phyloP scores from a whole-genome alignment of 257 asterid species.

The Coffea canephora region DNA sequence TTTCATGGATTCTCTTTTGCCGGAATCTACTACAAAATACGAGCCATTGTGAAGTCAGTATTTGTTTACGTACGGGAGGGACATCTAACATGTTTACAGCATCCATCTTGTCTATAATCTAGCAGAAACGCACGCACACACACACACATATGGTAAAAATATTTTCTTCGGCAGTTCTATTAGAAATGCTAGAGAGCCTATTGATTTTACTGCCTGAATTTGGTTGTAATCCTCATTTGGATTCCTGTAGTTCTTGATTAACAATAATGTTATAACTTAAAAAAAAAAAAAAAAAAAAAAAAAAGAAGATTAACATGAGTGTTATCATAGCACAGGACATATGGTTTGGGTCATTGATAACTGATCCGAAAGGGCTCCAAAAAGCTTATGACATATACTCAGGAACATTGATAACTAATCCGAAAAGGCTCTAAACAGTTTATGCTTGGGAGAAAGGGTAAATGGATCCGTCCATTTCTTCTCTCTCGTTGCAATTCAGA shows the following conservation, averaged over 20 bases:
- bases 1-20: not conserved
- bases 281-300: too few relatives aligned
- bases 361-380: not conserved
- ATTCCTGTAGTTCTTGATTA: too few relatives aligned
- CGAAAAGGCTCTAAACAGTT: not conserved
- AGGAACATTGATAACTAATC: not conserved
- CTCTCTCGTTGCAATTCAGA: not conserved
- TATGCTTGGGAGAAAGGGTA: not conserved
- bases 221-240: too few relatives aligned
- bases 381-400: not conserved
- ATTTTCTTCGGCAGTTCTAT: not conserved
- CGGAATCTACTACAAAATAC: not conserved
- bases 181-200: not conserved
- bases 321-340: not conserved
- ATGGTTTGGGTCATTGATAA: not conserved
- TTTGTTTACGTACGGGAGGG: not conserved
- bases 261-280: too few relatives aligned
- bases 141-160: too few relatives aligned
- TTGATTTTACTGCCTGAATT: not conserved
- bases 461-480: not conserved
- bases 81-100: not conserved
- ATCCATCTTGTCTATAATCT: not conserved
- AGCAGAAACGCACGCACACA: not conserved
- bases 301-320: too few relatives aligned
- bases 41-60: not conserved